Conservation (phyloP, 805 yeast species). For the Wickerhamiella qilinensis region DNA sequence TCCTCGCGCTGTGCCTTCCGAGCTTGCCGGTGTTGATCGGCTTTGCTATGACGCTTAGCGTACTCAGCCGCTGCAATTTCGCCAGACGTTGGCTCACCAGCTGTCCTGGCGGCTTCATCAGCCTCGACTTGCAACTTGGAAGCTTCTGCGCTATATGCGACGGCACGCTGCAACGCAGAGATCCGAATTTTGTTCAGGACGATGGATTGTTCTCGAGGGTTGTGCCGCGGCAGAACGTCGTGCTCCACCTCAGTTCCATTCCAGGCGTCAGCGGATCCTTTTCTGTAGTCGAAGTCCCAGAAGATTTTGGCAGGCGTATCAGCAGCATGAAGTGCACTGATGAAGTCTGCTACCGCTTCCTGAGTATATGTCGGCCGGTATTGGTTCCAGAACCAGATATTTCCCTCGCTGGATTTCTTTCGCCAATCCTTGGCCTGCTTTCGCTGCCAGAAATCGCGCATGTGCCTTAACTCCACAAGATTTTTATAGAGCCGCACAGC, state of each 20-base stretch:
- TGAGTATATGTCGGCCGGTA: slow-evolving; percentile 81
- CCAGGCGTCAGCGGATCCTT: slow-evolving; percentile 72
- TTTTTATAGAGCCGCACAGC: slow-evolving; percentile 64
- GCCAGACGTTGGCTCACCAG: slow-evolving; percentile 8
- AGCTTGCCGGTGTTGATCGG: slow-evolving; percentile 3
- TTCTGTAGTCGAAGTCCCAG: slow-evolving; percentile 84
- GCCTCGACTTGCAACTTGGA: slow-evolving; percentile 4
- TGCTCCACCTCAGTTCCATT: slow-evolving; percentile 39
- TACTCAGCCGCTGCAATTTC: slow-evolving; percentile 1
- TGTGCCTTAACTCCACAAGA: slow-evolving; percentile 53
- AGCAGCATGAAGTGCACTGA: slow-evolving; percentile 51
- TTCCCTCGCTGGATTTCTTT: slow-evolving; percentile 57
- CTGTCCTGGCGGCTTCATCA: slow-evolving; percentile 6
- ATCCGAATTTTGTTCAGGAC: slow-evolving; percentile 35
- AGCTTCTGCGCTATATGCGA: slow-evolving; percentile 3
- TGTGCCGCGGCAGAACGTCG: slow-evolving; percentile 34
- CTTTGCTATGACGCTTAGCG: slow-evolving; percentile 3
- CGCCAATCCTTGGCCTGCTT: slow-evolving; percentile 51
- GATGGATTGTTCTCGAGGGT: slow-evolving; percentile 52
- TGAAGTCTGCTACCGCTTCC: slow-evolving; percentile 78
- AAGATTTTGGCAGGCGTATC: slow-evolving; percentile 31
- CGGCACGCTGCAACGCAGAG: slow-evolving; percentile 8
- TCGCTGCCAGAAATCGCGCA: slow-evolving; percentile 47
- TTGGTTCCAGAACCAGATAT: slow-evolving; percentile 75
- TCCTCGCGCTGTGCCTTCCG: slow-evolving; percentile 6